Evolutionary conservation across 2,329 filamentous ascomycete genomes (phyloP), one percentile per base, ranked within the genome.

Genomic region (Neonectria punicea): DNA sequence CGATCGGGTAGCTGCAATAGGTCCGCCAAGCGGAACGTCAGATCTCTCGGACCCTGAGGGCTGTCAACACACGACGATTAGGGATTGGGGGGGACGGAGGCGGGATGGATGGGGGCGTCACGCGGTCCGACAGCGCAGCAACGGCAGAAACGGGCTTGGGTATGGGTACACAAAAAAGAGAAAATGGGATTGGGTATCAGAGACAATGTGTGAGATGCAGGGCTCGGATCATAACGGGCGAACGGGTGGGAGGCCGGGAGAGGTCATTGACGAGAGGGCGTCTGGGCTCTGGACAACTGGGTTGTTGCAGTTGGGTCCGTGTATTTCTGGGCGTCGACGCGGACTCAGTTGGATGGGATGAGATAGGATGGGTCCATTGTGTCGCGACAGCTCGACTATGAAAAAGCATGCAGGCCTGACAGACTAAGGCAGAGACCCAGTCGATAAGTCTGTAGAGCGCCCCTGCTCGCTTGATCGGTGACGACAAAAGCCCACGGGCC

Each of bases 1-100:
- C 72, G 70, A 71, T 76, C 71, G 75, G 73, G 73, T 74, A 75
- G 74, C 72, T 74, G 75, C 77, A 78, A 74, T 67, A 73, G 69
- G 72, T 66, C 67, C 70, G 73, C 67, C 68, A 67, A 70, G 63
- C 56, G 67, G 70, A 60, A 69, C 60, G 65, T 74, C 61, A 71
- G 67, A 74, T 70, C 55, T 67, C 63, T 68, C 67, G 59, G 66
- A 58, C 57, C 66, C 63, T 71, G 65, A 65, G 60, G 58, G 62
- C 53, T 68, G 66, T 68, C 62, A 66, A 67, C 61, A 61, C 51
- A 54, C 44, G 54, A 59, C 61, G 53, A 54, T 58, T 60, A 43
- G 63, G 49, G 64, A 66, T 61, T 59, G 25, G 64, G 66, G 67
- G 66, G 53, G 56, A 60, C 61, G 65, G 66, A 68, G 54, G 63